Evolutionary conservation across 2,329 filamentous ascomycete genomes (phyloP).

Genomic region (Curvularia eragrostidis): DNA sequence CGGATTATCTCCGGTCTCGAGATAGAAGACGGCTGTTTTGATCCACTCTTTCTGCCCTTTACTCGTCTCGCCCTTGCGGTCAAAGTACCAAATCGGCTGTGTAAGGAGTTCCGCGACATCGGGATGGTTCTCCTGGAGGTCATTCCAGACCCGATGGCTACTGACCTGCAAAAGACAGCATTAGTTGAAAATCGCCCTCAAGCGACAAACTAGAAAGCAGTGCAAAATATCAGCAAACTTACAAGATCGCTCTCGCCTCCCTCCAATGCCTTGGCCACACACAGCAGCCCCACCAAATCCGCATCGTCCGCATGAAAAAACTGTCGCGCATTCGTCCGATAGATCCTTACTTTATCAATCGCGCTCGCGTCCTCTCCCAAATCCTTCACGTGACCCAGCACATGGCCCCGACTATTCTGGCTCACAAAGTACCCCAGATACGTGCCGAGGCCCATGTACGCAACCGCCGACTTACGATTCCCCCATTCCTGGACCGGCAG

Average conservation of each 20-base stretch:
- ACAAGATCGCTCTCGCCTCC: constrained; percentile 86
- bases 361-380: constrained; percentile 80
- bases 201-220: not conserved
- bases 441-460: constrained; percentile 83
- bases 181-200: not conserved
- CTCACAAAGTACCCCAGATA: constrained; percentile 88
- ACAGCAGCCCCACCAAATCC: constrained; percentile 84
- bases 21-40: constrained; percentile 74
- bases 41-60: constrained; percentile 78
- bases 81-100: constrained; percentile 87
- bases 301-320: constrained; percentile 86
- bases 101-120: constrained; percentile 79
- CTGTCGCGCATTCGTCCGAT: constrained; percentile 83
- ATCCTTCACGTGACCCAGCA: constrained; percentile 89
- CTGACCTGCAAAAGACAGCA: constrained; percentile 48
- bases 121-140: constrained; percentile 74
- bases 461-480: constrained; percentile 72
- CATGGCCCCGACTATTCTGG: constrained; percentile 84
- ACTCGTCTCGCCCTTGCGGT: constrained; percentile 84
- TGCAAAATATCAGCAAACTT: not conserved
- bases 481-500: constrained; percentile 81
- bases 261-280: constrained; percentile 76
- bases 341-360: constrained; percentile 88
- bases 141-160: constrained; percentile 82
- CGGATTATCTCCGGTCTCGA: constrained; percentile 71